A percentile compares a stretch with the other conserved stretches of the same genome.
Evolutionary conservation across 2,329 filamentous ascomycete species (phyloP).

Genomic region (Pseudocercospora eumusae): DNA sequence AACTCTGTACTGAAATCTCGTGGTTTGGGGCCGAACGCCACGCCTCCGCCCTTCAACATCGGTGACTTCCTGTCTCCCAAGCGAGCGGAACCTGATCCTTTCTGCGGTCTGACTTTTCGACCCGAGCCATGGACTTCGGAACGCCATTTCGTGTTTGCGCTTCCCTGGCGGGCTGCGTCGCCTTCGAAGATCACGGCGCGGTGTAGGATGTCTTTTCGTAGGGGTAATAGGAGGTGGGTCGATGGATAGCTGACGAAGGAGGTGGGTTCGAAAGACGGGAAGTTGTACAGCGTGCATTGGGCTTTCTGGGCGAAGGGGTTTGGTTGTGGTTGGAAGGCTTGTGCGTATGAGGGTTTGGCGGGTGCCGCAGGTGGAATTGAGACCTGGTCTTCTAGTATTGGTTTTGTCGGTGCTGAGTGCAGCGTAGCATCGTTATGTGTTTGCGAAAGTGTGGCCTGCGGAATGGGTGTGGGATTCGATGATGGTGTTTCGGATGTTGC

Average conservation of each 20-base stretch:
- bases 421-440: constrained; percentile 42
- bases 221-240: constrained; percentile 81
- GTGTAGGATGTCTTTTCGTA: constrained; percentile 89
- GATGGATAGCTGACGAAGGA: constrained; percentile 75
- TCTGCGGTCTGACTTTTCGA: constrained; percentile 80
- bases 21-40: constrained; percentile 84
- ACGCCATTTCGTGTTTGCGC: constrained; percentile 78
- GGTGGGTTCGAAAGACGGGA: constrained; percentile 83
- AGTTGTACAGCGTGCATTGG: constrained; percentile 82
- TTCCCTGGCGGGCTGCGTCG: constrained; percentile 82
- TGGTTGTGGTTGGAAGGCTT: constrained; percentile 22
- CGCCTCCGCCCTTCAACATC: constrained; percentile 80
- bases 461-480: constrained; percentile 39
- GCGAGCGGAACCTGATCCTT: constrained; percentile 79
- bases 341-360: constrained; percentile 26
- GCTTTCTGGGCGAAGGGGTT: constrained; percentile 62
- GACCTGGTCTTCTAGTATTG: constrained; percentile 27
- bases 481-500: constrained; percentile 42
- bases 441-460: constrained; percentile 36
- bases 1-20: constrained; percentile 85
- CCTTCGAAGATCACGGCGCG: constrained; percentile 90
- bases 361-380: constrained; percentile 14
- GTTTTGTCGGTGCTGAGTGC: constrained; percentile 35
- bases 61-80: constrained; percentile 80
- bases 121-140: constrained; percentile 81